Conservation (phyloP, 768 basidiomycete genomes). For the Boletus rex-veris region DNA sequence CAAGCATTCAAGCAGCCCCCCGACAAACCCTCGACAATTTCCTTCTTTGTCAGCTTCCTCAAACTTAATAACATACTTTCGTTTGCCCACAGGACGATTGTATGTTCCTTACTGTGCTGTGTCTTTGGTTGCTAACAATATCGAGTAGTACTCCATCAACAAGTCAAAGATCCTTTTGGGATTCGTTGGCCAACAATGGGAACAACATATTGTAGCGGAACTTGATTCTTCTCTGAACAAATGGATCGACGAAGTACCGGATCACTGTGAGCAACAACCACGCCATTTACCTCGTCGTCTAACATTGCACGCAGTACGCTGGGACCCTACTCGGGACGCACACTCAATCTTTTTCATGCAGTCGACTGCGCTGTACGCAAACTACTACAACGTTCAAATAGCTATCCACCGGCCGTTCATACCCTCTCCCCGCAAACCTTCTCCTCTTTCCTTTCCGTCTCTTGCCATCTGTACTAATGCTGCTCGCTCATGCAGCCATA, state of each 20-base stretch:
- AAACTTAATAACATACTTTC: conserved; percentile 63
- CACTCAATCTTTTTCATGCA: conserved; percentile 42
- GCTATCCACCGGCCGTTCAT: conserved; percentile 79
- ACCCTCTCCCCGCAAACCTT: conserved; percentile 54
- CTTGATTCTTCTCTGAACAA: conserved; percentile 73
- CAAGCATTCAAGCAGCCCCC: conserved; percentile 60
- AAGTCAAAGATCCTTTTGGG: conserved; percentile 53
- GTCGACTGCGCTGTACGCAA: conserved; percentile 47
- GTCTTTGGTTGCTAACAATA: not conserved
- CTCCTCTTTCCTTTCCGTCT: conserved; percentile 50
- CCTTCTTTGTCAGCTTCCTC: conserved; percentile 51
- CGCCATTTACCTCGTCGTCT: not conserved
- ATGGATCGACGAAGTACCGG: conserved; percentile 73
- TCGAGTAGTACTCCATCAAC: conserved; percentile 65
- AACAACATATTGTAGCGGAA: conserved; percentile 63
- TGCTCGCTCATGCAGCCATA: conserved; percentile 69
- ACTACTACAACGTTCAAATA: conserved; percentile 60
- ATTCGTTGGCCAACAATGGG: conserved; percentile 51
- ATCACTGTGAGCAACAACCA: conserved; percentile 27
- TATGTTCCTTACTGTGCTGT: conserved; percentile 22
- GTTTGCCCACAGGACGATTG: conserved; percentile 60
- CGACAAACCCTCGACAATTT: conserved; percentile 50
- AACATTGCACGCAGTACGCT: conserved; percentile 32
- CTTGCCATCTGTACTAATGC: conserved; percentile 86
- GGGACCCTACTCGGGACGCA: conserved; percentile 42